Base-by-base conservation (phyloP, 352 stramenopile species). In the Phytophthora sp. region DNA sequence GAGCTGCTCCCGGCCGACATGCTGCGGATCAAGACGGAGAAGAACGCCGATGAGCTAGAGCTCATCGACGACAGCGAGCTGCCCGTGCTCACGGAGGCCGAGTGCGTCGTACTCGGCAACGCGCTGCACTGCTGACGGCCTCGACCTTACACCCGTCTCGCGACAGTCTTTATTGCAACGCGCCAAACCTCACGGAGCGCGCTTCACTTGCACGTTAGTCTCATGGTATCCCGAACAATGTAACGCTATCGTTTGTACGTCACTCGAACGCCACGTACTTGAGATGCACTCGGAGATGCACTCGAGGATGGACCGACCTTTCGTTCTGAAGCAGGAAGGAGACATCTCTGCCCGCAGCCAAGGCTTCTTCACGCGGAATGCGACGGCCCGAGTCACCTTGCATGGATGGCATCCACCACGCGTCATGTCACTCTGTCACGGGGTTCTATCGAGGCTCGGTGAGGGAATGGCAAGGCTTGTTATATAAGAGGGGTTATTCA, bases 41-140 rank as follows among this genome's bases (percentile, higher is more conserved):
- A 43, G 2, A 39, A 30, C 23, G 15, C 23, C 5, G 41, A 64
- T 8, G 52, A 48, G 9, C 21, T 54, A 63, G 20, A 58, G 15
- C 17, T 9, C 17, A 9, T 48, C 1, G 39, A 54, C 24, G 46
- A 41, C 9, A 20, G 49, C 44, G 45, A 60, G 10, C n/a, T 23
- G 13, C 23, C 49, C 4, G 23, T 67, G 17, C 68, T 76, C n/a
- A 53, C 42, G 9, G 68, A 79, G 34, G 30, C 48, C 8, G 72
- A 79, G 46, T 75, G 64, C 58, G 28, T 64, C 17, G 54, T 69
- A 43, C 59, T 79, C 21, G 39, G 66, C 17, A 51, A 69, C 1
- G 38, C 72, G 21, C 57, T 79, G 9, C 50, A 62, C 10, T 37
- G 37, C 11, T 57, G 27, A 62, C 23, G 31, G 15, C 11, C n/a